phyloP scores from a whole-genome alignment of 2,329 filamentous ascomycete species.

The Paraconiothyrium sp. region DNA sequence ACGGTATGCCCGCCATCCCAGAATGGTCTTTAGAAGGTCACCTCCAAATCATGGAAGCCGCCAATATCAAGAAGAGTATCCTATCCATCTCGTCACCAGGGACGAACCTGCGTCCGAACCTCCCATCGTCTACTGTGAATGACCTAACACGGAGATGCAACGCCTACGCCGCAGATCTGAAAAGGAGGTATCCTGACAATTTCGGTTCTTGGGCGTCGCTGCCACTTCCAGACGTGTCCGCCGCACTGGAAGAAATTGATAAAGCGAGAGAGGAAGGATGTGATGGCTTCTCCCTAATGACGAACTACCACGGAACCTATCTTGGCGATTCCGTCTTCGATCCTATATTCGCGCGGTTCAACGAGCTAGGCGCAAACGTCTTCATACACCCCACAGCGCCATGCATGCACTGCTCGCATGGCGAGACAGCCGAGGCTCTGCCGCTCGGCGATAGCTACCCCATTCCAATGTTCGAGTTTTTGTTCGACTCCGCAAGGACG shows the following conservation, averaged over 20 bases:
- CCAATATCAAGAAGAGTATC: slow-evolving; percentile 62
- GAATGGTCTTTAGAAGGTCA: slow-evolving; percentile 59
- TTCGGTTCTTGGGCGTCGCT: slow-evolving; percentile 66
- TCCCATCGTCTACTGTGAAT: slow-evolving; percentile 44
- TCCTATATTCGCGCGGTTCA: slow-evolving; percentile 59
- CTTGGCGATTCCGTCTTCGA: slow-evolving; percentile 59
- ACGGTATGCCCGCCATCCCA: slow-evolving; percentile 61
- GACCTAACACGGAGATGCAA: slow-evolving; percentile 55
- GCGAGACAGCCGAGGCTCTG: slow-evolving; percentile 38
- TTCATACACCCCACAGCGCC: slow-evolving; percentile 67
- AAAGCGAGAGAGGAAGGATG: slow-evolving; percentile 54
- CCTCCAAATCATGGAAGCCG: slow-evolving; percentile 60
- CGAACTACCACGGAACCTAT: slow-evolving; percentile 64
- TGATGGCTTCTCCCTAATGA: slow-evolving; percentile 62
- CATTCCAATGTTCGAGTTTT: slow-evolving; percentile 60
- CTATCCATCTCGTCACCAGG: slow-evolving; percentile 66
- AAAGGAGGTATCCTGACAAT: slow-evolving; percentile 46
- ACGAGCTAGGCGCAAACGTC: slow-evolving; percentile 57
- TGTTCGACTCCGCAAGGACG: slow-evolving; percentile 63
- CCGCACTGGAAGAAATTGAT: slow-evolving; percentile 60
- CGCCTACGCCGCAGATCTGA: slow-evolving; percentile 52
- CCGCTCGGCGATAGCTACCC: slow-evolving; percentile 53
- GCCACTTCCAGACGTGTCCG: slow-evolving; percentile 61
- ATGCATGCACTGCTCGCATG: slow-evolving; percentile 41
- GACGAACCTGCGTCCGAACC: slow-evolving; percentile 55